phyloP scores from a whole-genome alignment of 2,329 filamentous ascomycete genomes.

The Aspergillus persii region DNA sequence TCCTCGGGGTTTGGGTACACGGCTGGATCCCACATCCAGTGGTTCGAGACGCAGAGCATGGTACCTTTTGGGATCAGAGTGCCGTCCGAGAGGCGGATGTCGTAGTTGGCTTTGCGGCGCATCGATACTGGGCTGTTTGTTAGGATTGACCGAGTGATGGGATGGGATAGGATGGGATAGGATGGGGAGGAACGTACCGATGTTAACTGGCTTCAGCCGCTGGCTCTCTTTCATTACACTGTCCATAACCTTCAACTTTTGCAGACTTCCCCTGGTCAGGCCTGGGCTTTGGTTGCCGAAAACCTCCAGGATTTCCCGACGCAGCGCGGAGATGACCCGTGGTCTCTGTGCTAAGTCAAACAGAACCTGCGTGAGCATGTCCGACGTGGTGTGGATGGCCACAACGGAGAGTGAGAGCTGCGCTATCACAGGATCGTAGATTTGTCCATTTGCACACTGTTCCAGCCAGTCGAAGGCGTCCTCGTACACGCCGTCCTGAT shows the following conservation, averaged over 20 bases:
- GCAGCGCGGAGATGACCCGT: not conserved
- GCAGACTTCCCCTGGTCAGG: not conserved
- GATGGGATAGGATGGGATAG: not conserved
- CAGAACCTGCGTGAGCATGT: not conserved
- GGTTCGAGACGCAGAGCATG: not conserved
- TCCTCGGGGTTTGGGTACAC: not conserved
- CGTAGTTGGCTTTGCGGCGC: not conserved
- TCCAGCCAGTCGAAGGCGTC: conserved; percentile 6
- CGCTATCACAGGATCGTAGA: not conserved
- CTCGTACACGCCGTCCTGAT: not conserved
- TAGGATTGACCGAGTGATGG: not conserved
- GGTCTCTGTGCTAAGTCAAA: not conserved
- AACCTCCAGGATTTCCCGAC: not conserved
- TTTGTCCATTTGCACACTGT: not conserved
- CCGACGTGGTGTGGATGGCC: not conserved
- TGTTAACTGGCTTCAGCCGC: not conserved
- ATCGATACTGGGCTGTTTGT: not conserved
- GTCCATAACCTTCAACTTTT: conserved; percentile 7
- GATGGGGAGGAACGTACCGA: not conserved
- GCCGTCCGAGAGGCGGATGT: not conserved
- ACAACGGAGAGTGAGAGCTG: conserved; percentile 1
- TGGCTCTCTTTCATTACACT: conserved; percentile 8
- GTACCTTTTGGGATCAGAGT: not conserved
- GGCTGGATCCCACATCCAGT: not conserved
- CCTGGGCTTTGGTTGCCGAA: not conserved